Conservation (phyloP, 2,329 filamentous ascomycete species). For the Fusarium sp. region DNA sequence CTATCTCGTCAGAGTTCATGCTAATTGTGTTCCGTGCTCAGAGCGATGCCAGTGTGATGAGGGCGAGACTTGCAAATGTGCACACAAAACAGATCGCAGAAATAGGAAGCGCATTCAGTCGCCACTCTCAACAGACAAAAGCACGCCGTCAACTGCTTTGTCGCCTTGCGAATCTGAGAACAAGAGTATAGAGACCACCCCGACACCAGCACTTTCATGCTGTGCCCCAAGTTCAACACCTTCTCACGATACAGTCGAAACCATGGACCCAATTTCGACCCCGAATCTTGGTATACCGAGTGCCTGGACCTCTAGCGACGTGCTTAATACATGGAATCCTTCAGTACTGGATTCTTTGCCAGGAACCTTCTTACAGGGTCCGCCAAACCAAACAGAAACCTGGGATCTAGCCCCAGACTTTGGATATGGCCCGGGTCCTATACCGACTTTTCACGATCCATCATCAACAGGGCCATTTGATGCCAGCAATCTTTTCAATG, state of each 20-base stretch:
- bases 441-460: not conserved
- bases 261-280: not conserved
- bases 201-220: not conserved
- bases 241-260: not conserved
- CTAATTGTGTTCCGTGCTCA: not conserved
- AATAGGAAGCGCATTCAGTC: not conserved
- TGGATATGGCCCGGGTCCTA: not conserved
- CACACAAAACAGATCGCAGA: not conserved
- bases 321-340: not conserved
- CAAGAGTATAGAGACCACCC: accelerated
- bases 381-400: not conserved
- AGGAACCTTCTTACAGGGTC: accelerated
- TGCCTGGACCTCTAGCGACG: not conserved
- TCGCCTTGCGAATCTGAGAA: not conserved
- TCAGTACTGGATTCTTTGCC: not conserved
- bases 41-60: constrained; percentile 13
- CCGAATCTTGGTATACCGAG: accelerated
- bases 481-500: not conserved
- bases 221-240: not conserved
- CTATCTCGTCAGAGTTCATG: not conserved
- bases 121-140: not conserved
- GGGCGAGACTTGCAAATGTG: constrained; percentile 11
- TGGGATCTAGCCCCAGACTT: not conserved
- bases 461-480: not conserved
- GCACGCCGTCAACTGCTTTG: not conserved